Evolutionary conservation across 495 filamentous ascomycete genomes (phyloP).

Genomic region (Daldinia decipiens): DNA sequence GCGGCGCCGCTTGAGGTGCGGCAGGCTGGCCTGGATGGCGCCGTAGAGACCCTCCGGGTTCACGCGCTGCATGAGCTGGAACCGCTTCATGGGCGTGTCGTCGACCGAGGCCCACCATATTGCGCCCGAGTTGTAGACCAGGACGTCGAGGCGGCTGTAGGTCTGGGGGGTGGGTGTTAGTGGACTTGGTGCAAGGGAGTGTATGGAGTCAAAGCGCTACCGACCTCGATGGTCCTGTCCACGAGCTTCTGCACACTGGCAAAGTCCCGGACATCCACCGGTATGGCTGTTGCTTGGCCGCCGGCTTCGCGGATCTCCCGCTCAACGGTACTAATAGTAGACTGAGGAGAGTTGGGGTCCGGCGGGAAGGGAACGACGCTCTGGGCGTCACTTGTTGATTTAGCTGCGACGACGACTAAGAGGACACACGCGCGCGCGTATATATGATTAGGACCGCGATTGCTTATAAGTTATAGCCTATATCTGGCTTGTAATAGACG

Average conservation of each 20-base stretch:
- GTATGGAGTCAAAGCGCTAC: background rate
- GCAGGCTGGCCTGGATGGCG: conserved; percentile 71
- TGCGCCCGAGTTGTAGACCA: conserved; percentile 86
- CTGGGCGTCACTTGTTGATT: conserved; percentile 73
- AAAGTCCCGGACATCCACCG: conserved; percentile 75
- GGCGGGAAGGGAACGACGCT: conserved; percentile 73
- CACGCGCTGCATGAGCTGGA: conserved; percentile 82
- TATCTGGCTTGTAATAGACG: background rate
- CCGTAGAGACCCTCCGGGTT: conserved; percentile 82
- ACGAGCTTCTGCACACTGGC: conserved; percentile 72
- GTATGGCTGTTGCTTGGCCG: conserved; percentile 71
- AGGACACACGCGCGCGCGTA: background rate
- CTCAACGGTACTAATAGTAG: conserved; percentile 85
- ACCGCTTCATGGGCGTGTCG: conserved; percentile 79
- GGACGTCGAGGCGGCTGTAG: conserved; percentile 74
- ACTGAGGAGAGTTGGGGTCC: conserved; percentile 79
- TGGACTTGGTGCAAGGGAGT: background rate
- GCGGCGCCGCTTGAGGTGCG: conserved; percentile 60
- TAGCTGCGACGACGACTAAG: conserved; percentile 82
- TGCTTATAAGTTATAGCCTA: background rate
- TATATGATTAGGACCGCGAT: background rate
- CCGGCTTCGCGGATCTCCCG: conserved; percentile 77
- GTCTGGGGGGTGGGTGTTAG: conserved; percentile 38
- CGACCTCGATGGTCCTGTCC: conserved; percentile 65
- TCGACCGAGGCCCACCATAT: conserved; percentile 87